Base-by-base conservation (phyloP, 306 rosid species). In the Fragaria ananassa region DNA sequence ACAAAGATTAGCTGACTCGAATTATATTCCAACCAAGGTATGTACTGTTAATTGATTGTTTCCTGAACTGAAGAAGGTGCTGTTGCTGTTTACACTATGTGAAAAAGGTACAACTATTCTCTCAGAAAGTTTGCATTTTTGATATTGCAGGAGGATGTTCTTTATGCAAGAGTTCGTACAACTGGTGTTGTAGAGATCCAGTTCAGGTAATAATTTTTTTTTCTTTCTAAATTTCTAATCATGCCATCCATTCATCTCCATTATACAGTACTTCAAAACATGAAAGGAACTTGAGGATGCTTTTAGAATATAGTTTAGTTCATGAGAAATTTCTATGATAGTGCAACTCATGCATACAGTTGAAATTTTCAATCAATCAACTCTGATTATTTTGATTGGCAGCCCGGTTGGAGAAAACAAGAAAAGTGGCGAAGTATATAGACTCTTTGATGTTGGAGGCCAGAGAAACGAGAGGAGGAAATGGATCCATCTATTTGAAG, bases 401-500 rank as follows among this genome's bases (percentile, higher is more conserved):
- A 96, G 99, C 76, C 99, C 99, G 71, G 98, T 96, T 75, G 99
- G 99, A 44, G 99, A 96, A 88, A 92, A 87, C 78, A 96, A 96
- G 85, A 96, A 86, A 84, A 96, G 99, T 6, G 98, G 99, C 10
- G 98, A 96, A 88, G 99, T 92, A 49, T 92, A 96, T 82, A 86
- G 99, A 72, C 98, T 96, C 41, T 92, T 92, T 67, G 99, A 92
- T 83, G 99, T 96, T 76, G 99, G 99, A 45, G 99, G 99, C 62
- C 99, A 92, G 87, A 89, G 98, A 89, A 96, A 96, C 62, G 99
- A 96, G 90, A 91, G 99, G 89, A 87, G 99, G 77, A 96, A 96
- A 85, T 96, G 99, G 99, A 96, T 96, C 86, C 99, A 96, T 96
- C 90, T 96, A 54, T 96, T 96, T 58, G 99, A 96, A 88, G 99